Evolutionary conservation across 768 basidiomycete genomes (phyloP), one percentile per base, ranked within the genome.

Genomic region (Daedalea quercina): DNA sequence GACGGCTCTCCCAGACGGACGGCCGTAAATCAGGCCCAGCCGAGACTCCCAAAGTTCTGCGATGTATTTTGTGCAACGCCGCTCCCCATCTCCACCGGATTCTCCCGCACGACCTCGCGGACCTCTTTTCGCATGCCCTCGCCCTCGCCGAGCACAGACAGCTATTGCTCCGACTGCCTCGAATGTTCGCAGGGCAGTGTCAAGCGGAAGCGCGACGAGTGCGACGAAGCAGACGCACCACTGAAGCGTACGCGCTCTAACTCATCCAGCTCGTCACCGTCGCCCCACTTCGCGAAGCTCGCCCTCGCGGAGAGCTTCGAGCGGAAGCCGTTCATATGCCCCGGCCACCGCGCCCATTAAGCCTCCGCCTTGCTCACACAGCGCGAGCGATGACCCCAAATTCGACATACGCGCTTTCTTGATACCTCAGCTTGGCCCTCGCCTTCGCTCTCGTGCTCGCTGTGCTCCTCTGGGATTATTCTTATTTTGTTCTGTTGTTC

Each of bases 81-180:
- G 3, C 44, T 43, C 44, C 35, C 40, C 28, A 50, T 49, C 20
- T 57, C 44, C 42, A 54, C 35, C 57, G 57, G 12, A 55, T 53
- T 28, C 46, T 60, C 23, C 11, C 50, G 12, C 48, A 44, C 35
- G 37, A 31, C 45, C 2, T 59, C 60, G 12, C 57, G 52, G 2
- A 26, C 57, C n/a, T 51, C 50, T 33, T 60, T 53, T 48, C 60
- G 61, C n/a, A 44, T 55, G 11, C 54, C 63, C 19, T 63, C 64
- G 7, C 59, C 61, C 0, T 56, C 56, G 17, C 20, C 54, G 41
- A 63, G 60, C 55, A 61, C 62, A 8, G 54, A 52, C 35, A 63
- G 62, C 46, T 63, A 60, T 51, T 63, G 56, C 59, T 65, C 64
- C 24, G 64, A 65, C 24, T 65, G 64, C 52, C 47, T 59, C 20